Base-by-base conservation (phyloP, 2,329 filamentous ascomycete genomes). In the Alternaria tenuissima region DNA sequence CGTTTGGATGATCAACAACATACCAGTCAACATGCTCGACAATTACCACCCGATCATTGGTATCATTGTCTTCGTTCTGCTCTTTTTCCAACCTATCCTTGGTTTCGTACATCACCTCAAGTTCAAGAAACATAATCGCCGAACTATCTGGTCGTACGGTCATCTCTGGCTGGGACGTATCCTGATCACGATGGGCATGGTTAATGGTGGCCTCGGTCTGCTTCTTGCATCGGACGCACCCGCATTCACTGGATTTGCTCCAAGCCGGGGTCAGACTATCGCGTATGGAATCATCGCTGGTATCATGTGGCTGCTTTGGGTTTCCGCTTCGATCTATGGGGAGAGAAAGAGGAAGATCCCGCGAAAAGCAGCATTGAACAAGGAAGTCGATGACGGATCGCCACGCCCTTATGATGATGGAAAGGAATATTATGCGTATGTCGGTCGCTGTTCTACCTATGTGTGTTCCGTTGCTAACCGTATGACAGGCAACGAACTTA, bases 171-270 rank as follows among this genome's bases (percentile, higher is more conserved):
- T 86, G 20, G 86, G 86, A 20, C 80, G 86, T 3, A 65, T 78
- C 24, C 75, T 82, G 24, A 81, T 88, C 18, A 76, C 81, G 0
- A 73, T 87, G 2, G 86, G 83, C 2, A 83, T 87, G 57, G 78
- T 87, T 71, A 87, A 87, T 65, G 86, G 83, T 16, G 85, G 85
- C 0, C 74, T 87, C 0, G 86, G 86, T 1, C 78, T 86, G 54
- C 63, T 75, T 1, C 62, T 76, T 41, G 75, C 75, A 4, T 70
- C 65, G 1, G 66, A 74, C 44, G 73, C 73, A 11, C 69, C 69
- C 6, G 57, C 56, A 2, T 61, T 65, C n/a, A 65, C 71, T 0
- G 70, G 64, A 12, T 73, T 72, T 28, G 63, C 64, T 0, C 72
- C 74, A 5, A 72, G 57, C 30, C 60, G 36, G 7, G 67, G 69